Base-by-base conservation (phyloP, 768 basidiomycete genomes). In the Rhodotorula graminis region DNA sequence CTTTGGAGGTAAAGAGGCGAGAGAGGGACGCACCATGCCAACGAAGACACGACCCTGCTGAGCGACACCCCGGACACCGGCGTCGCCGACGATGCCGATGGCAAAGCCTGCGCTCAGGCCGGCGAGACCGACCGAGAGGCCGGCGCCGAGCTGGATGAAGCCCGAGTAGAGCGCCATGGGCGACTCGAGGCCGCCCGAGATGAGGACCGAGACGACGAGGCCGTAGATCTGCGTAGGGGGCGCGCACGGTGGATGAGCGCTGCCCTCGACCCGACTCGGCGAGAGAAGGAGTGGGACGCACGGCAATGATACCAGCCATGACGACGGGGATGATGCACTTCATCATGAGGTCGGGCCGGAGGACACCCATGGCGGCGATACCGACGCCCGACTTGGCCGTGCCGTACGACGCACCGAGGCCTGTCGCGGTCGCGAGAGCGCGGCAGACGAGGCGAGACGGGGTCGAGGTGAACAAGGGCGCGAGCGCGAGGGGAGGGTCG, bases 301-400 rank as follows among this genome's bases (percentile, higher is more conserved):
- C 95, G 81, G 91, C 95, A 84, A 98, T 96, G 84, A 98, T 98
- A 93, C 95, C 95, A 86, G 95, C 95, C 95, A 98, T 97, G 83
- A 99, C 90, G 81, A 97, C 93, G 59, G 94, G 94, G 64, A 98
- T 88, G 76, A 90, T 89, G 87, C 90, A 94, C 85, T 89, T 93
- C 91, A 98, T 95, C 91, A 97, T 94, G 67, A 81, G 85, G 85
- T 95, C 94, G 64, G 94, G 95, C 74, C 93, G 88, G 70, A 96
- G 88, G 77, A 95, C 92, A 67, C 94, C 92, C 96, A 96, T 98
- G 76, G 96, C 94, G 68, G 93, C 90, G 77, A 96, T 92, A 79
- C 93, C 75, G 62, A 84, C 96, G 80, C 96, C 96, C 78, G 96
- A 96, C 84, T 98, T 99, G 81, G 96, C 93, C 59, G 95, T 98